Conservation (phyloP, 139 green algal genomes). For the Haematococcus sp. region DNA sequence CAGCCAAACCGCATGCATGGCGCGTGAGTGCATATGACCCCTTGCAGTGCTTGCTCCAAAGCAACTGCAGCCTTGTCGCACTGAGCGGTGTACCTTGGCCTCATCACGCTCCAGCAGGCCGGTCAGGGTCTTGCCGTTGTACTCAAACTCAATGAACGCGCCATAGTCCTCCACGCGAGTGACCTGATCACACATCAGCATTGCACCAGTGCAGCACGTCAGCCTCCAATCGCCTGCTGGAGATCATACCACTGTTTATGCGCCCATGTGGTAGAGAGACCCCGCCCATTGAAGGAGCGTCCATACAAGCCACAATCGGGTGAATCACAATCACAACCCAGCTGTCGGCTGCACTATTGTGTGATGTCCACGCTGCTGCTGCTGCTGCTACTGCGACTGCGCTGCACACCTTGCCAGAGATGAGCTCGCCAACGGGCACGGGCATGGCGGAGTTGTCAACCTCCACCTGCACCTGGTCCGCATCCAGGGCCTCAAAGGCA, state of each 20-base stretch:
- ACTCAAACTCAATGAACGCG: slow-evolving; percentile 32
- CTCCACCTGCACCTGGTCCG: slow-evolving; percentile 1
- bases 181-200: no score
- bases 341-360: background rate
- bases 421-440: slow-evolving; percentile 9
- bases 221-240: no score
- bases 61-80: no score
- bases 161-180: slow-evolving; percentile 39
- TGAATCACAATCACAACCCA: background rate
- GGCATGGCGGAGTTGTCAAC: background rate
- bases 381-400: background rate
- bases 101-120: slow-evolving; percentile 25
- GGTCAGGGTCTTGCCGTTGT: slow-evolving; percentile 25
- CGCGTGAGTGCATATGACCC: no score
- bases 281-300: no score
- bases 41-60: no score
- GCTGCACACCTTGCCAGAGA: slow-evolving; percentile 19
- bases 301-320: background rate
- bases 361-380: background rate
- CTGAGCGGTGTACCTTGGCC: slow-evolving; percentile 19
- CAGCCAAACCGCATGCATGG: no score
- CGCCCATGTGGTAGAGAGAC: no score
- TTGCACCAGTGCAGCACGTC: no score
- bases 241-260: background rate
- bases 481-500: slow-evolving; percentile 6